These are phyloP conservation scores for Phytophthora hybrid DNA, from an alignment of 352 stramenopile genomes.

Conservation along the genomic window DNA sequence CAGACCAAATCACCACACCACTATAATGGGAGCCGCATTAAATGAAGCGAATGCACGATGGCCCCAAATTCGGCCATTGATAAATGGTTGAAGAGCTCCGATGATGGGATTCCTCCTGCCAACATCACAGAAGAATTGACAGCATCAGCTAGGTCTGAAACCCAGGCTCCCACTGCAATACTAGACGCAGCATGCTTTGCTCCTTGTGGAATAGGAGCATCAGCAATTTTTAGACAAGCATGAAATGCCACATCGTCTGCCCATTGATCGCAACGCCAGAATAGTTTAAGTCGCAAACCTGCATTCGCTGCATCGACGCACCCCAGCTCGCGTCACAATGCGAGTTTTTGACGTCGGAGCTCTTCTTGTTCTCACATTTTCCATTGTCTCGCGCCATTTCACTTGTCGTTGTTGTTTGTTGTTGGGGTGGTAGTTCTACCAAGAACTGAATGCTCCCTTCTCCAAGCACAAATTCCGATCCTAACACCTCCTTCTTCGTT, in stretches of 20 bases:
- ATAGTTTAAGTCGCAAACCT: background rate
- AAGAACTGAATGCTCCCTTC: no score
- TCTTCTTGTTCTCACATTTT: no score
- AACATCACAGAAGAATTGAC: conserved; percentile 6
- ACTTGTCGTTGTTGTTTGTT: no score
- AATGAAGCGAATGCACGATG: conserved; percentile 3
- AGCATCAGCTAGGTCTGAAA: background rate
- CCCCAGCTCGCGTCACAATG: conserved; percentile 1
- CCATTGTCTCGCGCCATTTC: no score
- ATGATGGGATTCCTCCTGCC: conserved; percentile 13
- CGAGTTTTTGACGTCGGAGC: background rate
- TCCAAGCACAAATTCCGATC: no score
- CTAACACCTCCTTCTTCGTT: no score
- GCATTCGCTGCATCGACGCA: conserved; percentile 8
- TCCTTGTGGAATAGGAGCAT: background rate
- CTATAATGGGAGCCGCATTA: background rate
- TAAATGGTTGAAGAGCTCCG: conserved; percentile 3
- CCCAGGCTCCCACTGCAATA: conserved; percentile 8
- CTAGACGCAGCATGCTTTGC: conserved; percentile 8
- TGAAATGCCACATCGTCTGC: background rate
- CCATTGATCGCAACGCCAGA: conserved; percentile 3
- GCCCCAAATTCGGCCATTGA: background rate
- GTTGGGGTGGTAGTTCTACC: no score
- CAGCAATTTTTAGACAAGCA: no score
- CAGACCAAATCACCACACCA: no score